phyloP scores from a whole-genome alignment of 176 grass and related monocot genomes.

The Avena insularis region DNA sequence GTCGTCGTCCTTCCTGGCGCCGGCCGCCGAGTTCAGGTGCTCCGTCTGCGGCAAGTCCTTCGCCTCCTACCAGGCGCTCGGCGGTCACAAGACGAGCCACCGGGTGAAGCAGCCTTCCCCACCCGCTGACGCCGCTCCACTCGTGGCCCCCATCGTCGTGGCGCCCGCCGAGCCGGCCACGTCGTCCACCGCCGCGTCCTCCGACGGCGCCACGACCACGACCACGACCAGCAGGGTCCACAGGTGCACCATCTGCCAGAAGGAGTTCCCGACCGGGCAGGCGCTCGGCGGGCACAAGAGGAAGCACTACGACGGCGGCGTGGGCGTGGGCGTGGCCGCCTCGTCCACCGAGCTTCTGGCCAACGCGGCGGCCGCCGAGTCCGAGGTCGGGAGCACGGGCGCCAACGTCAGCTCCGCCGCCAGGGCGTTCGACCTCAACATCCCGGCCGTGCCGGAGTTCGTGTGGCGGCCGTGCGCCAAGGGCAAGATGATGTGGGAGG shows the following conservation, averaged over 20 bases:
- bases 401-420: conserved; percentile 48
- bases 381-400: conserved; percentile 70
- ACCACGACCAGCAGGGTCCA: conserved; percentile 54
- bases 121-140: not conserved
- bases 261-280: conserved; percentile 87
- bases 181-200: conserved; percentile 57
- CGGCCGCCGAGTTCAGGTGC: conserved; percentile 61
- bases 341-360: conserved; percentile 25
- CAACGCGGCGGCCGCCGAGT: conserved; percentile 44
- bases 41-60: conserved; percentile 93
- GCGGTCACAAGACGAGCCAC: conserved; percentile 98
- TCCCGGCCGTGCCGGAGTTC: conserved; percentile 79
- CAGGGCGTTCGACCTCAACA: conserved; percentile 86
- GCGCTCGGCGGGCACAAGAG: conserved; percentile 97
- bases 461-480: conserved; percentile 52
- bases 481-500: conserved; percentile 56
- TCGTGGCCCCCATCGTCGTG: not conserved
- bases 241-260: conserved; percentile 85
- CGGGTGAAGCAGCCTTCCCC: conserved; percentile 45
- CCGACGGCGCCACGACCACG: conserved; percentile 33
- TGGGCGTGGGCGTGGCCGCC: conserved; percentile 31
- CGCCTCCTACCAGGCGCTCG: conserved; percentile 90
- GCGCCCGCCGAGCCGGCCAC: conserved; percentile 55
- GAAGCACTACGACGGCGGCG: conserved; percentile 89
- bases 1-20: not conserved